Conservation (phyloP, 352 stramenopile genomes). For the Pythium rishiriense region DNA sequence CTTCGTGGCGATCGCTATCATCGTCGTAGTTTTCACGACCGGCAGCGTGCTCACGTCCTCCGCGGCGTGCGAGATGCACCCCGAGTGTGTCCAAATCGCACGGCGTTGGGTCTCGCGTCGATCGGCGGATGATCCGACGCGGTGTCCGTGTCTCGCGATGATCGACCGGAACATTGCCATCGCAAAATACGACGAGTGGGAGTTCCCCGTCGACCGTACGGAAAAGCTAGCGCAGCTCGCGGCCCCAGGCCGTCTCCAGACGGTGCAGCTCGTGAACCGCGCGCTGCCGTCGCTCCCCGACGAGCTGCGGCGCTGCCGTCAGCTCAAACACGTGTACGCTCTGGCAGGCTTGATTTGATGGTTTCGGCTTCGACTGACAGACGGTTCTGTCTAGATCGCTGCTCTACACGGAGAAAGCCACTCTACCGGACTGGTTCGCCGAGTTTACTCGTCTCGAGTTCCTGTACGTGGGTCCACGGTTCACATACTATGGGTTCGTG, state of each 20-base stretch:
- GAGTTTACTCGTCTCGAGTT: conserved; percentile 28
- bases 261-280: conserved; percentile 33
- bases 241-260: conserved; percentile 17
- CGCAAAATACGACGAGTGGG: conserved; percentile 22
- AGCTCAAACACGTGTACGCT: too few relatives aligned
- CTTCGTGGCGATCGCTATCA: background rate
- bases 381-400: too few relatives aligned
- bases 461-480: conserved; percentile 9
- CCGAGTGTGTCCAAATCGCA: conserved; percentile 16
- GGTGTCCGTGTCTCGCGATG: conserved; percentile 9
- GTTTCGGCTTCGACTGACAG: too few relatives aligned
- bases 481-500: too few relatives aligned
- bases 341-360: too few relatives aligned
- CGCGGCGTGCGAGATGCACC: background rate
- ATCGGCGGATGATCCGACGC: background rate
- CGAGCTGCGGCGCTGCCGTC: conserved; percentile 15
- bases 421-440: conserved; percentile 22
- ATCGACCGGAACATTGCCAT: conserved; percentile 11
- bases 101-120: background rate
- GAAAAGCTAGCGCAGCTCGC: conserved; percentile 15
- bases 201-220: conserved; percentile 11
- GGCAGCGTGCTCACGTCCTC: background rate
- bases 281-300: conserved; percentile 15
- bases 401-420: conserved; percentile 28
- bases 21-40: background rate